Percentiles rank a stretch among this genome's conserved stretches.
These are phyloP conservation scores for Actinomortierella ambigua DNA, from an alignment of 371 early-diverging fungal genomes.

Conservation along the genomic window DNA sequence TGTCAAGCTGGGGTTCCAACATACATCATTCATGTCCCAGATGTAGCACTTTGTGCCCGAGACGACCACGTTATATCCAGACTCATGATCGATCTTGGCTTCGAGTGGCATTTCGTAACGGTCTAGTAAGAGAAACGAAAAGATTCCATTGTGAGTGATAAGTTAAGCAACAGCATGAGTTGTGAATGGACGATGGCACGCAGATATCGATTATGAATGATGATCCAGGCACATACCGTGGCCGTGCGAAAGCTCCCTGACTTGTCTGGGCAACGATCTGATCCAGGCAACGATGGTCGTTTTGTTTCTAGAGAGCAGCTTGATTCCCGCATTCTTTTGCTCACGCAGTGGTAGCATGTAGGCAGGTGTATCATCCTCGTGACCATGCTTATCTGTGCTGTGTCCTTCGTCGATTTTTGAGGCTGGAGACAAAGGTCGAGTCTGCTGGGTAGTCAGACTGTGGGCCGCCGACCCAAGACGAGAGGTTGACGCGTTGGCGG, in stretches of 20 bases:
- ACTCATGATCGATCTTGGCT: slow-evolving; percentile 32
- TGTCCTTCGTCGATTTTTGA: too few species aligned
- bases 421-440: too few species aligned
- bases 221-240: slow-evolving; percentile 8
- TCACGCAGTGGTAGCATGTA: too few species aligned
- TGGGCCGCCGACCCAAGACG: too few species aligned
- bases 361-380: too few species aligned
- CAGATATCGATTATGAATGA: not conserved
- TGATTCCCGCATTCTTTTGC: too few species aligned
- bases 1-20: not conserved
- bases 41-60: slow-evolving; percentile 35
- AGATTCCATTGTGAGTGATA: too few species aligned
- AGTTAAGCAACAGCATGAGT: too few species aligned
- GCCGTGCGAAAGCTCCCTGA: slow-evolving; percentile 23
- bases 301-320: slow-evolving; percentile 7
- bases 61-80: slow-evolving; percentile 30
- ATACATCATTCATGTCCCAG: slow-evolving; percentile 41
- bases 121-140: slow-evolving; percentile 8
- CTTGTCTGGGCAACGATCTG: slow-evolving; percentile 37
- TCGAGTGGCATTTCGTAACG: slow-evolving; percentile 31
- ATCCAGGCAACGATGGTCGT: slow-evolving; percentile 35
- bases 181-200: too few species aligned
- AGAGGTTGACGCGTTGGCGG: too few species aligned
- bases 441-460: too few species aligned
- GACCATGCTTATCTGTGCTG: too few species aligned